A percentile compares a stretch with the other conserved stretches of the same genome.
These are phyloP conservation scores for Trichomonascus vanleenenianus DNA, from an alignment of 805 yeast genomes.

Conservation along the genomic window DNA sequence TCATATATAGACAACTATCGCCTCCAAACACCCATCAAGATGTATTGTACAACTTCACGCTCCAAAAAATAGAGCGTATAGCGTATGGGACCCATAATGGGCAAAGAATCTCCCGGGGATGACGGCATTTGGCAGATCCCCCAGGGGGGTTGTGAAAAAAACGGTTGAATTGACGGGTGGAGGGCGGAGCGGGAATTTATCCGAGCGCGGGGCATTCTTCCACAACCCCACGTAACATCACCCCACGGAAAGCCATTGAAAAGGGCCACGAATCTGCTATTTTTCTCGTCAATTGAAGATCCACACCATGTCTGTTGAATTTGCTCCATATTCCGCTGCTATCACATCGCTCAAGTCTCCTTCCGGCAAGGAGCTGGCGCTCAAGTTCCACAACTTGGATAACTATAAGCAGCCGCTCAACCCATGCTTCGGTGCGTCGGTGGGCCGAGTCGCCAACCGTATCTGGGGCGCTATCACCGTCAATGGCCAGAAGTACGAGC, in stretches of 20 bases:
- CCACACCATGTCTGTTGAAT: neutral
- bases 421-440: constrained; percentile 51
- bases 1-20: too few relatives aligned
- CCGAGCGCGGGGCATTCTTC: neutral
- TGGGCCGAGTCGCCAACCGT: constrained; percentile 61
- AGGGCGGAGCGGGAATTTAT: neutral
- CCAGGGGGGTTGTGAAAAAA: neutral
- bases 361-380: constrained; percentile 17
- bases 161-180: neutral
- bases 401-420: constrained; percentile 28
- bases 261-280: neutral
- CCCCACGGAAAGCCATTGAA: too few relatives aligned
- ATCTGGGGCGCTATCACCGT: constrained; percentile 35
- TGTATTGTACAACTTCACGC: too few relatives aligned
- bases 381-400: constrained; percentile 16
- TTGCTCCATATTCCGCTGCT: constrained; percentile 15
- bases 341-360: constrained; percentile 18
- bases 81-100: too few relatives aligned
- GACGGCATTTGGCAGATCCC: too few relatives aligned
- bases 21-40: too few relatives aligned
- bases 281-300: neutral
- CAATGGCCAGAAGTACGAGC: constrained; percentile 34
- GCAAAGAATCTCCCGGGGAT: too few relatives aligned
- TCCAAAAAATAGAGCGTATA: too few relatives aligned
- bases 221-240: too few relatives aligned